These are phyloP conservation scores for Cutaneotrichosporon spelunceum DNA, from an alignment of 1,284 basidiomycete species.

Conservation along the genomic window DNA sequence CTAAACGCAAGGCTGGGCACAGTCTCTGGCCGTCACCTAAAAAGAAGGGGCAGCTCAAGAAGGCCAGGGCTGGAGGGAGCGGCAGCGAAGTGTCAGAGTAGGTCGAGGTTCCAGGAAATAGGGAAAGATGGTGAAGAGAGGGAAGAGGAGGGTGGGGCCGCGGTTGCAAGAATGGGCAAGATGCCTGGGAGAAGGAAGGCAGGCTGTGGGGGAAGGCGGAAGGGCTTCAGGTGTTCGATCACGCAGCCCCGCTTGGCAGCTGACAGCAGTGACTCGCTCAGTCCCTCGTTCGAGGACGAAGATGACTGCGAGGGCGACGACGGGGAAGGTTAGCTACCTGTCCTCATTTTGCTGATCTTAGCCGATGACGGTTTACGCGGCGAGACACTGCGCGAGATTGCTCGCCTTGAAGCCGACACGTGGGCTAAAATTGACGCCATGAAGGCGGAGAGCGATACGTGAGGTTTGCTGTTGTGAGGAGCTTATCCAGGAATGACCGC, in stretches of 20 bases:
- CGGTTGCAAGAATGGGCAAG: no score
- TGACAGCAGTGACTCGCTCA: not conserved
- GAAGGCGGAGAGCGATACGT: not conserved
- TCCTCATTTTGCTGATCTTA: not conserved
- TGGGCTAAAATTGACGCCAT: not conserved
- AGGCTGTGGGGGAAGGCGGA: not conserved
- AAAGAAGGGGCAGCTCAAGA: not conserved
- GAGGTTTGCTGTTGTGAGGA: not conserved
- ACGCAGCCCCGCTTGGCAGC: not conserved
- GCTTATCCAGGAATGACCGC: constrained; percentile 2
- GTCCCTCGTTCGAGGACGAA: not conserved
- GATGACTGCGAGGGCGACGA: not conserved
- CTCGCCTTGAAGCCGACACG: not conserved
- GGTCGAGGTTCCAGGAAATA: not conserved
- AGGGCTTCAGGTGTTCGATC: not conserved
- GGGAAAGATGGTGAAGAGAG: not conserved
- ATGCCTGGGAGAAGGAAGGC: no score
- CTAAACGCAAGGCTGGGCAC: not conserved
- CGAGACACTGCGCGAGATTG: not conserved
- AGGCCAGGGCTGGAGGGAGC: not conserved
- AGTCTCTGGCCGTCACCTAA: not conserved
- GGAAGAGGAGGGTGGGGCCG: not conserved
- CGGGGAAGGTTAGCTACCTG: not conserved
- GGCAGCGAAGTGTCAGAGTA: not conserved
- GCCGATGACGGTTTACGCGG: not conserved